These are phyloP conservation scores for Ogataea methylovora DNA, from an alignment of 805 yeast species.

Conservation along the genomic window DNA sequence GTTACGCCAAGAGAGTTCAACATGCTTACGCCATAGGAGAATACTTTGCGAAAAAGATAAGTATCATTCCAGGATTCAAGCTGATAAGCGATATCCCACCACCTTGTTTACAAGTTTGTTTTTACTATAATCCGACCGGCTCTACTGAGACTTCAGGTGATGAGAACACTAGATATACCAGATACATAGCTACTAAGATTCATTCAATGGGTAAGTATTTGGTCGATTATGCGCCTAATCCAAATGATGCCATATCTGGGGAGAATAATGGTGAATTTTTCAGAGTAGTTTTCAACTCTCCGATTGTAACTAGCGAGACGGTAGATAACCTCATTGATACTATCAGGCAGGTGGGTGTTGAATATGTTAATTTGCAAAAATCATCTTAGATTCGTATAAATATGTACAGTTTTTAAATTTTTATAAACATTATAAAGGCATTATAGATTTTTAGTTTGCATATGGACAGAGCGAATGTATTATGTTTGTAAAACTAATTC, in stretches of 20 bases:
- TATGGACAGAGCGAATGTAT: no score
- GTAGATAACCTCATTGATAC: constrained; percentile 37
- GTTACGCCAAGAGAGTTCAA: constrained; percentile 59
- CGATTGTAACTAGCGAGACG: constrained; percentile 37
- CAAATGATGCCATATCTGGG: constrained; percentile 30
- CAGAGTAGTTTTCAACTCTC: constrained; percentile 77
- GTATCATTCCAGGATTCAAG: constrained; percentile 35
- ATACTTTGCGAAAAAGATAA: constrained; percentile 47
- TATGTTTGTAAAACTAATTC: constrained; percentile 13
- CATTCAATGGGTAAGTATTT: constrained; percentile 61
- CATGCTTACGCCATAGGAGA: constrained; percentile 62
- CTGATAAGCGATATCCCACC: constrained; percentile 54
- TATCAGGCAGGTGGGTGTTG: constrained; percentile 29
- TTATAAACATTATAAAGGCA: no score
- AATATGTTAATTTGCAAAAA: constrained; percentile 1
- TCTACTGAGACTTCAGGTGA: constrained; percentile 17
- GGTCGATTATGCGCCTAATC: constrained; percentile 73
- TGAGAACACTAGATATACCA: constrained; percentile 47
- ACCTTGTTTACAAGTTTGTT: constrained; percentile 79
- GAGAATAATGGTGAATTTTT: constrained; percentile 68
- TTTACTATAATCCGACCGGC: constrained; percentile 49
- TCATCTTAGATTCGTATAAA: neutral
- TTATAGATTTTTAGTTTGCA: no score
- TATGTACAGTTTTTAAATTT: no score
- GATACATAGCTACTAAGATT: constrained; percentile 52